phyloP scores from a whole-genome alignment of 345 rosid genomes.

The Corchorus olitorius region DNA sequence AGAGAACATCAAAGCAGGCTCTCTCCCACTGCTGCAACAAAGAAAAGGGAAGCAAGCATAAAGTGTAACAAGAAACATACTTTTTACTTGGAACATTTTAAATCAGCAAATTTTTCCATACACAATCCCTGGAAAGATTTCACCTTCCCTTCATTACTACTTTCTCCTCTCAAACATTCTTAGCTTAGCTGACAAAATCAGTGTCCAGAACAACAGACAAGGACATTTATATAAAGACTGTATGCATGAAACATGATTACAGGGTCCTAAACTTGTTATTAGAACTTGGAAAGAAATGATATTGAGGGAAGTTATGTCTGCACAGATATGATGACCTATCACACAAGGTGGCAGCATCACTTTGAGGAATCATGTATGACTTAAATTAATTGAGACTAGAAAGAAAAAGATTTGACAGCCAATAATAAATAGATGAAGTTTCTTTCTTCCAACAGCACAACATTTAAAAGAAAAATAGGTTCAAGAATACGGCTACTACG shows the following conservation, averaged over 20 bases:
- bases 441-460: not conserved
- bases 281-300: not conserved
- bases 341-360: not conserved
- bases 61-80: not conserved
- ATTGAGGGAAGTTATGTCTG: not conserved
- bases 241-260: not conserved
- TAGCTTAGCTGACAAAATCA: not conserved
- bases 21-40: conserved; percentile 1
- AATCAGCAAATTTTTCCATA: not conserved
- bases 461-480: not conserved
- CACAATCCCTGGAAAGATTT: not conserved
- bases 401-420: not conserved
- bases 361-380: not conserved
- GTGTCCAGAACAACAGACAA: not conserved
- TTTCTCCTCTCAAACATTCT: not conserved
- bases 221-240: not conserved
- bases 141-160: not conserved
- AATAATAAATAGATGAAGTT: not conserved
- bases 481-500: not conserved
- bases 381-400: not conserved
- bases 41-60: not conserved
- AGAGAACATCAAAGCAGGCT: not conserved
- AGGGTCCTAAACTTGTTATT: not conserved
- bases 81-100: not conserved
- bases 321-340: not conserved